A percentile compares a stretch with the other conserved stretches of the same genome.
phyloP scores from a whole-genome alignment of 2,329 filamentous ascomycete species.

The Penicillium sp. region DNA sequence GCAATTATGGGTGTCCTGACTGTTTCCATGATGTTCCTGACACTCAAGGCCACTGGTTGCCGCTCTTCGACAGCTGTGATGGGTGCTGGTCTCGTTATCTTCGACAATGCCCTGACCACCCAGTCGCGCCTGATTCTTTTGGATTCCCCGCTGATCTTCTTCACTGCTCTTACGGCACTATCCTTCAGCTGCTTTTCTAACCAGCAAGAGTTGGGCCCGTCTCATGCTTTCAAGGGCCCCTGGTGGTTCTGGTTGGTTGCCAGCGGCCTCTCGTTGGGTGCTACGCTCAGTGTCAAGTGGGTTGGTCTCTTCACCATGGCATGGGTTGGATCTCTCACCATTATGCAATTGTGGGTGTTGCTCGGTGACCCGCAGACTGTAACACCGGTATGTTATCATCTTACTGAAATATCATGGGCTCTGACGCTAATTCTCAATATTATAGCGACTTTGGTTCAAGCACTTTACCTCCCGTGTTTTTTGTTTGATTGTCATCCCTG shows the following conservation, averaged over 20 bases:
- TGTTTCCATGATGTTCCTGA: conserved; percentile 90
- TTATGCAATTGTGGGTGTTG: conserved; percentile 90
- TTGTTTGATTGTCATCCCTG: conserved; percentile 83
- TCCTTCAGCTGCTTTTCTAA: conserved; percentile 92
- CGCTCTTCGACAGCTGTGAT: conserved; percentile 77
- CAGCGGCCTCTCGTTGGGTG: conserved; percentile 80
- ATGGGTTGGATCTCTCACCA: conserved; percentile 88
- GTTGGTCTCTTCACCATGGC: conserved; percentile 97
- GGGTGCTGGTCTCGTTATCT: conserved; percentile 81
- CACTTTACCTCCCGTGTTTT: conserved; percentile 88
- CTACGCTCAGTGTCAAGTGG: conserved; percentile 96
- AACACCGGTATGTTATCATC: conserved; percentile 55
- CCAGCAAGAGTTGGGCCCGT: conserved; percentile 87
- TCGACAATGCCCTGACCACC: conserved; percentile 93
- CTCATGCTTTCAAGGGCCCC: conserved; percentile 75
- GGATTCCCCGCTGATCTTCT: conserved; percentile 88
- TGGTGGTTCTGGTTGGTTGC: conserved; percentile 98
- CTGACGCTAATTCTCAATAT: conserved; percentile 19
- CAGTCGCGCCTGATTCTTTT: conserved; percentile 94
- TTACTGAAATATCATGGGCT: not conserved
- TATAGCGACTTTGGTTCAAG: conserved; percentile 75
- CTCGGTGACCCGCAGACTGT: conserved; percentile 85
- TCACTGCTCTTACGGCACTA: conserved; percentile 85
- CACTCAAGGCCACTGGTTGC: conserved; percentile 84
- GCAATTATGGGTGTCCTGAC: conserved; percentile 83